Evolutionary conservation across 345 rosid genomes (phyloP), one percentile per base, ranked within the genome.

Genomic region (Linum lewisii): DNA sequence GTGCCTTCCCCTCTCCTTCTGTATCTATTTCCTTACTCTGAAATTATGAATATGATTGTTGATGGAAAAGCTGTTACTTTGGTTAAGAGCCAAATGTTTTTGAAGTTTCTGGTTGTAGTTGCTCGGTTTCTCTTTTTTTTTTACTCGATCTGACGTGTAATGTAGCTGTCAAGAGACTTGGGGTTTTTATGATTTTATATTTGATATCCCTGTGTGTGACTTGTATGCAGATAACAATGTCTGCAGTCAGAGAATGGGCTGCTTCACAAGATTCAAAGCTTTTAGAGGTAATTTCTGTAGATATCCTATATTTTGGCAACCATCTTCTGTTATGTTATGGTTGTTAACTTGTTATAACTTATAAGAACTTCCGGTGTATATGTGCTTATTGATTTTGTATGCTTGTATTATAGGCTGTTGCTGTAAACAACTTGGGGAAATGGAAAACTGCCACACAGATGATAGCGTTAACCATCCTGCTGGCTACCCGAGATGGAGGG

Each of bases 371-470:
- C n/a, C n/a, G n/a, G n/a, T 29, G 4, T 29, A 42, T n/a, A 34
- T 29, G 7, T 6, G 5, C 55, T 25, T 22, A 67, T 49, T 2
- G 57, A 25, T 45, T n/a, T 29, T 29, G 22, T 24, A 1, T 32
- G 60, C n/a, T 11, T 42, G 14, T 42, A 16, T 42, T 5, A 21
- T 77, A 93, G 99, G 97, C 99, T 77, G 97, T 89, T 61, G 97
- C 99, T 25, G 97, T 93, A 65, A 93, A 85, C 82, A 93, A 80
- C 67, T 73, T 93, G 78, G 99, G 99, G 42, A 93, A 93, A 72
- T 89, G 97, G 99, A 93, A 93, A 85, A 93, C 99, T n/a, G 99
- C 99, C 19, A 76, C 94, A 29, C 99, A 93, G 81, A 93, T 93
- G 99, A 77, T 62, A 68, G 97, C 99, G 1, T 66, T 93, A 59